Percentiles rank a stretch among this genome's conserved stretches.
Conservation (phyloP, 1,284 basidiomycete species). For the Melampsora americana region DNA sequence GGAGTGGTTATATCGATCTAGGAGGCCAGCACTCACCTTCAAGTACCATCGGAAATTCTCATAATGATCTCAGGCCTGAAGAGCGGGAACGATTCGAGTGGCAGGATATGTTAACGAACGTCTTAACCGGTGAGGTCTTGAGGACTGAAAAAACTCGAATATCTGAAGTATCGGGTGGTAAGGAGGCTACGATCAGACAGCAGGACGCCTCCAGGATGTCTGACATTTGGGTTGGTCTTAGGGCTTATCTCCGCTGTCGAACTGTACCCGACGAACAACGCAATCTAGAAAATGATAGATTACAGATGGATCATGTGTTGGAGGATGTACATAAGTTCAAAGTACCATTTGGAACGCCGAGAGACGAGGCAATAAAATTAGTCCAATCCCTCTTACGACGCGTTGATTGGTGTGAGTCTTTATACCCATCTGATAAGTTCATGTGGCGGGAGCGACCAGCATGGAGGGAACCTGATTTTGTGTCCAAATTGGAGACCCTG, state of each 20-base stretch:
- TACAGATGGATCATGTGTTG: slow-evolving; percentile 41
- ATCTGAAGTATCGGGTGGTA: slow-evolving; percentile 57
- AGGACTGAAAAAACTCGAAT: slow-evolving; percentile 84
- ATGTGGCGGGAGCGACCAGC: slow-evolving; percentile 74
- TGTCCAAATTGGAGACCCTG: slow-evolving; percentile 74
- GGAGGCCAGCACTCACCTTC: slow-evolving; percentile 19
- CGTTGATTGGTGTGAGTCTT: slow-evolving; percentile 74
- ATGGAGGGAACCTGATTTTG: slow-evolving; percentile 67
- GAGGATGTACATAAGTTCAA: slow-evolving; percentile 39
- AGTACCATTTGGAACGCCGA: slow-evolving; percentile 18
- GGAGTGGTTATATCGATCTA: slow-evolving; percentile 11
- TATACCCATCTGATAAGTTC: slow-evolving; percentile 79
- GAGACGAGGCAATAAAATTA: slow-evolving; percentile 59
- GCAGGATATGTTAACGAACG: slow-evolving; percentile 89
- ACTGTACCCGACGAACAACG: slow-evolving; percentile 53
- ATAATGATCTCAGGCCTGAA: slow-evolving; percentile 56
- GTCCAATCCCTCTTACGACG: slow-evolving; percentile 72
- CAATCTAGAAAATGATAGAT: slow-evolving; percentile 27
- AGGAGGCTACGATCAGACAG: slow-evolving; percentile 47
- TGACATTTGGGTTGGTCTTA: slow-evolving; percentile 43
- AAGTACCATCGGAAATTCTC: not conserved
- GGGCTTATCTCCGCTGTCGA: slow-evolving; percentile 66
- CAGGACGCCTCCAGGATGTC: slow-evolving; percentile 47
- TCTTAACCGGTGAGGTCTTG: slow-evolving; percentile 85
- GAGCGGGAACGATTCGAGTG: slow-evolving; percentile 82